Evolutionary conservation across 805 yeast genomes (phyloP), one percentile per base, ranked within the genome.

Genomic region (Wickerhamiella azyma): DNA sequence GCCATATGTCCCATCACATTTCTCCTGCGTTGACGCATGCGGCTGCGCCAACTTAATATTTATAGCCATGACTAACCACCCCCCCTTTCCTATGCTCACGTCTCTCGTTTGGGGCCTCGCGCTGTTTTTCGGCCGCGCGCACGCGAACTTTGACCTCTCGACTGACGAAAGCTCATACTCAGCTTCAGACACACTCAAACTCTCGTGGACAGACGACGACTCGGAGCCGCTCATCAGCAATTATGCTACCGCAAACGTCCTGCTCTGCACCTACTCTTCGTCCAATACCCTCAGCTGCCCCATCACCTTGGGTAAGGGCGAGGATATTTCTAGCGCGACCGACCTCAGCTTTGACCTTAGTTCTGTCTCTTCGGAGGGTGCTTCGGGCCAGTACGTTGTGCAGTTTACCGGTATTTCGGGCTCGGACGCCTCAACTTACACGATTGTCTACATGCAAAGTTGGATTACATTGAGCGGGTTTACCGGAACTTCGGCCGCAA

Each of bases 361-460:
- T 1, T 37, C 61, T 43, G 65, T 66, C 9, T 61, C 75, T 2
- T 46, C 65, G 19, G 56, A 57, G 9, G 80, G 75, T 32, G 76
- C 76, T 2, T 61, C 71, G 56, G 98, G 98, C 26, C 62, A 63
- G 49, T 89, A 74, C 63, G 84, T 66, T 61, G 60, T 89, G 52
- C 96, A 89, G 66, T 60, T 86, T 28, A 73, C 70, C 51, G 74
- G 85, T 1, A 48, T 54, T 9, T 66, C 64, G 46, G 81, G 79
- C 58, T 85, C 85, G 62, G 60, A 86, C 4, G 69, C 72, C 33
- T 67, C 94, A 55, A 33, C 39, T 41, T 56, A 55, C 43, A 49
- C 49, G 14, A 40, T 53, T 17, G 39, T 40, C 16, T 56, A 56
- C 46, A 18, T n/a, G 32, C 13, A 48, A 5, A 7, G 24, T 14